These are phyloP conservation scores for Syncephalastrum sp. DNA, from an alignment of 371 early-diverging fungal genomes.

Conservation along the genomic window DNA sequence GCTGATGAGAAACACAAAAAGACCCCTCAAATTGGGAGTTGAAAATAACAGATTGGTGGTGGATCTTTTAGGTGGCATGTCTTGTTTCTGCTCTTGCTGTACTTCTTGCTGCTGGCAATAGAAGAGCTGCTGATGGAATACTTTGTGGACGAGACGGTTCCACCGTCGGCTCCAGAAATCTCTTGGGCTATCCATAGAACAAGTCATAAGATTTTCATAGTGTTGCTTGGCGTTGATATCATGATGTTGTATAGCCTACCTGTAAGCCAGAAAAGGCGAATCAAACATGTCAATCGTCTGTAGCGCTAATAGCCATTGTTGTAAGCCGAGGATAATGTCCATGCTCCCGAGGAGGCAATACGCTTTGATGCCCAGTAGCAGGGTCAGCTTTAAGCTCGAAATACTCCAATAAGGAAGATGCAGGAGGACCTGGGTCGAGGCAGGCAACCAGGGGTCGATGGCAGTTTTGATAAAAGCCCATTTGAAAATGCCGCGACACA, in stretches of 20 bases:
- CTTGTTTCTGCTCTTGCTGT: neutral
- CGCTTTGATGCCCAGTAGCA: slow-evolving; percentile 24
- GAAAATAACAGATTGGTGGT: neutral
- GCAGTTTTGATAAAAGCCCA: slow-evolving; percentile 15
- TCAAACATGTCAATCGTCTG: slow-evolving; percentile 25
- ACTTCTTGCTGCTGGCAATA: neutral
- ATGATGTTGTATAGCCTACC: slow-evolving; percentile 9
- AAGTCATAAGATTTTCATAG: neutral
- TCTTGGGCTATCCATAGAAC: slow-evolving; percentile 20
- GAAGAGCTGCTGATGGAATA: slow-evolving; percentile 28
- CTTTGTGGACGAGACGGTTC: slow-evolving; percentile 39
- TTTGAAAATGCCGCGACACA: slow-evolving; percentile 25
- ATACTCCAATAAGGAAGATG: slow-evolving; percentile 21
- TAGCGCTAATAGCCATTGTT: slow-evolving; percentile 22
- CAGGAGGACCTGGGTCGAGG: slow-evolving; percentile 3
- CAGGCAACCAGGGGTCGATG: slow-evolving; percentile 16
- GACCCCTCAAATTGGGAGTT: slow-evolving; percentile 11
- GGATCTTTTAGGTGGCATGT: neutral
- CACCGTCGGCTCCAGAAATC: slow-evolving; percentile 46
- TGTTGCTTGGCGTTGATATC: neutral
- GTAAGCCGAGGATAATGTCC: slow-evolving; percentile 24
- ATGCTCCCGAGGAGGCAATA: slow-evolving; percentile 26
- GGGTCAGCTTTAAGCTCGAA: slow-evolving; percentile 15
- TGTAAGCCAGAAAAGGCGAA: slow-evolving; percentile 28
- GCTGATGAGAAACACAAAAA: slow-evolving; percentile 29